Base-by-base conservation (phyloP, 2,329 filamentous ascomycete species). In the Diaporthe longicolla region DNA sequence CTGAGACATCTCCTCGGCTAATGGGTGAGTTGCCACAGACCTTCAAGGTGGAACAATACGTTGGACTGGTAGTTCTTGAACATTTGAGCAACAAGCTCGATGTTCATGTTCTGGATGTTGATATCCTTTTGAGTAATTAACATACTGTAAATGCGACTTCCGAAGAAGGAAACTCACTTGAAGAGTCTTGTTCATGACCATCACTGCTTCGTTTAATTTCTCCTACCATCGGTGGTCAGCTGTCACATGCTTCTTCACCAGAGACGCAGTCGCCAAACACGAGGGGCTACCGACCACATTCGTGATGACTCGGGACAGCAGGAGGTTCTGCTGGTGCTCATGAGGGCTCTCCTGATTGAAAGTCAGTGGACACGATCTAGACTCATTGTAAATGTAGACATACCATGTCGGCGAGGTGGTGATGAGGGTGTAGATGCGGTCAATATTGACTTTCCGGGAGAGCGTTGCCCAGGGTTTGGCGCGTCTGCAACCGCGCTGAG, bases 1-100 rank as follows among this genome's bases (percentile, higher is more conserved):
- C 21, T 7, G 11, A 24, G 19, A 13, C 0, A 15, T 9, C 13
- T 17, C 10, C 13, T 3, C 6, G 26, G 1, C 6, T 9, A 2
- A 9, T 37, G 4, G 40, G 29, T 24, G 1, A 19, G 24, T 63
- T 8, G 24, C 66, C 37, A 69, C 55, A 50, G 87, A 97, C 97
- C 97, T 91, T 98, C 97, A 8, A 99, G 89, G 80, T 99, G 97
- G 82, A 99, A 98, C 8, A 98, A 86, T 19, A 98, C 96, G 79
- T 98, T 99, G 15, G 95, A 98, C 83, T 98, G 95, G 82, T 99
- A 99, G 85, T 98, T 99, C 87, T 98, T 98, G 88, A 98, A 99
- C 97, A 99, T 99, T 82, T 98, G 96, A 0, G 96, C 95, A 7
- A 98, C 97, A 3, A 98, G 89, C 85, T 98, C 97, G 48, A 98